Percentiles rank a stretch among this genome's conserved stretches.
Conservation (phyloP, 2,329 filamentous ascomycete species). For the Biscogniauxia mediterranea region DNA sequence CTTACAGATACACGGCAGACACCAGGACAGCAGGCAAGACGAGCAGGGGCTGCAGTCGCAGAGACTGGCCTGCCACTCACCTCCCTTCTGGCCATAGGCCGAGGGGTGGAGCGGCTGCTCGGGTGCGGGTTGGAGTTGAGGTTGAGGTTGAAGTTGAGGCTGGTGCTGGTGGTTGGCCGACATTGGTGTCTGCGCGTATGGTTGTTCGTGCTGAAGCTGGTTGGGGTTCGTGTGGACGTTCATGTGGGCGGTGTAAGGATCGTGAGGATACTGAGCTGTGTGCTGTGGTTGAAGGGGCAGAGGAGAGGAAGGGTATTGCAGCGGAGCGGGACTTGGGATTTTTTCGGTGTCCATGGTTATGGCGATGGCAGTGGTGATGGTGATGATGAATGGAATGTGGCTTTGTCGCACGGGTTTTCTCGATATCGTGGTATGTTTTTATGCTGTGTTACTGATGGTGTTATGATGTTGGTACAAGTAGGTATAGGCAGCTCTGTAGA, state of each 20-base stretch:
- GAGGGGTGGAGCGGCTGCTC: constrained; percentile 8
- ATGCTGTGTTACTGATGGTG: neutral
- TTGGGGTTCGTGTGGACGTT: constrained; percentile 1
- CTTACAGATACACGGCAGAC: constrained; percentile 33
- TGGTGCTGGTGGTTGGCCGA: constrained; percentile 3
- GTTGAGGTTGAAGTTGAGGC: constrained; percentile 1
- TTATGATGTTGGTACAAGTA: constrained; percentile 7
- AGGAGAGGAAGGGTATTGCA: neutral
- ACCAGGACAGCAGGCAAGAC: constrained; percentile 29
- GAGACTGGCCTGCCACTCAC: constrained; percentile 30
- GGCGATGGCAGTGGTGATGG: no score
- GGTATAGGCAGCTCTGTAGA: constrained; percentile 5
- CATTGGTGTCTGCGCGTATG: constrained; percentile 11
- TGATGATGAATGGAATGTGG: neutral
- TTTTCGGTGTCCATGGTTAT: constrained; percentile 8
- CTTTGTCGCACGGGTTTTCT: no score
- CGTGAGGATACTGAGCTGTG: neutral
- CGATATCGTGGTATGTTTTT: no score
- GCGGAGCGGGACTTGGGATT: neutral
- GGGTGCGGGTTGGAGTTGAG: neutral
- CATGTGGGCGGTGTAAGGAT: neutral
- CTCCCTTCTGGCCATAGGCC: constrained; percentile 23
- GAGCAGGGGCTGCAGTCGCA: constrained; percentile 31
- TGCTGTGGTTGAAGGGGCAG: neutral
- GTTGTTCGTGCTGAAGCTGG: constrained; percentile 3